Percentiles rank a stretch among this genome's conserved stretches.
Evolutionary conservation across 306 rosid genomes (phyloP).

Genomic region (Pterocarpus santalinus): DNA sequence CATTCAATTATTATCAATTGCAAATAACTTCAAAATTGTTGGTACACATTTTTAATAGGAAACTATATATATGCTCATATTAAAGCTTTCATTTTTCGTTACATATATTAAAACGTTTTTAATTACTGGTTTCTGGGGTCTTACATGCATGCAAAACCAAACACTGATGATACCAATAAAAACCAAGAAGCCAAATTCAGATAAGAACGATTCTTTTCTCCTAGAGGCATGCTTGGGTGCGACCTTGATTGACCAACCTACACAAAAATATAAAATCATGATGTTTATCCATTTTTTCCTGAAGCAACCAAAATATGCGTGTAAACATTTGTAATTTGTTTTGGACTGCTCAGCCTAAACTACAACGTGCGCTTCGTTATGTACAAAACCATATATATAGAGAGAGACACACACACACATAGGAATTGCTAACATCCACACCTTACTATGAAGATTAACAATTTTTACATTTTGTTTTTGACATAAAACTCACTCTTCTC

Average conservation of each 20-base stretch:
- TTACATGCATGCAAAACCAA: slow-evolving; percentile 11
- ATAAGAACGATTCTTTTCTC: slow-evolving; percentile 23
- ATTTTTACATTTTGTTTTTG: too few species aligned
- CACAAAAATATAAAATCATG: slow-evolving; percentile 7
- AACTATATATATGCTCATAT: not conserved
- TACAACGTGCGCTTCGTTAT: not conserved
- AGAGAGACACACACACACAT: too few species aligned
- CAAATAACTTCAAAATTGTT: not conserved
- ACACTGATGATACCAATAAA: not conserved
- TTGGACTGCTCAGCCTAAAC: not conserved
- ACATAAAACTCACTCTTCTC: too few species aligned
- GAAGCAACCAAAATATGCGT: not conserved
- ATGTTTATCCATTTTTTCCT: not conserved
- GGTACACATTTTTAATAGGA: not conserved
- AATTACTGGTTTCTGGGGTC: slow-evolving; percentile 20
- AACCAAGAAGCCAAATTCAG: slow-evolving; percentile 16
- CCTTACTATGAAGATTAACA: too few species aligned
- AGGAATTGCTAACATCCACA: too few species aligned
- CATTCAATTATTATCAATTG: not conserved
- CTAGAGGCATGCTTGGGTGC: slow-evolving; percentile 26
- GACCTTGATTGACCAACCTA: slow-evolving; percentile 34
- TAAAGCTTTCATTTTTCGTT: too few species aligned
- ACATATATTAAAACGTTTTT: not conserved
- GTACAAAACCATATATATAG: not conserved
- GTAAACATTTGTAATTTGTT: not conserved